phyloP scores from a whole-genome alignment of 2,329 filamentous ascomycete genomes.

The Dichotomopilus funicola region DNA sequence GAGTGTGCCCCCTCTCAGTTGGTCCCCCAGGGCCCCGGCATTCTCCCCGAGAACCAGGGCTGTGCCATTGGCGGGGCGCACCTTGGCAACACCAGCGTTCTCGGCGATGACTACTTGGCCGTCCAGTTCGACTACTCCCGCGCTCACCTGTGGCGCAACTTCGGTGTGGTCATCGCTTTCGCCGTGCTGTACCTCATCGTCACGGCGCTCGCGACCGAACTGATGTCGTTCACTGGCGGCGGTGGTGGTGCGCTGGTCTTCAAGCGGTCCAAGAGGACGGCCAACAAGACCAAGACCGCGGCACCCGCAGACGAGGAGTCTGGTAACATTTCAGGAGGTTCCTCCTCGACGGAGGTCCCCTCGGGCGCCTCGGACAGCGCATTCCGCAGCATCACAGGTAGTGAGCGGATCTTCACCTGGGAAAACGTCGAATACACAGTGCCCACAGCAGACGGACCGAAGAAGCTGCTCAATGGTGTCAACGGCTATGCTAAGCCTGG shows the following conservation, averaged over 20 bases:
- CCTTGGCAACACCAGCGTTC: slow-evolving; percentile 41
- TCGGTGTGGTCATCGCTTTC: slow-evolving; percentile 71
- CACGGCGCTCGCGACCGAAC: slow-evolving; percentile 64
- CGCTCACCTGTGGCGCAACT: slow-evolving; percentile 65
- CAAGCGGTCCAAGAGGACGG: slow-evolving; percentile 16
- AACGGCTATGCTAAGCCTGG: slow-evolving; percentile 76
- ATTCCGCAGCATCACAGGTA: slow-evolving; percentile 14
- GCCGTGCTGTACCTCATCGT: slow-evolving; percentile 66
- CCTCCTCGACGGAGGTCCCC: slow-evolving; percentile 15
- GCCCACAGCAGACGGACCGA: slow-evolving; percentile 35
- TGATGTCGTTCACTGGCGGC: slow-evolving; percentile 47
- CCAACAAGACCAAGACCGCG: slow-evolving; percentile 11
- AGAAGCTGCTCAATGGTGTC: slow-evolving; percentile 48
- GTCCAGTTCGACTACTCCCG: slow-evolving; percentile 48
- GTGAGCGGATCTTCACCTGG: slow-evolving; percentile 58
- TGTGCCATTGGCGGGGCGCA: slow-evolving; percentile 50
- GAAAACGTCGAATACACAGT: slow-evolving; percentile 65
- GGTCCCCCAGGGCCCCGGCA: slow-evolving; percentile 39
- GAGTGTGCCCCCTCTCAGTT: slow-evolving; percentile 38
- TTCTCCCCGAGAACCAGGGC: slow-evolving; percentile 40
- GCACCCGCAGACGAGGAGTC: slow-evolving; percentile 52
- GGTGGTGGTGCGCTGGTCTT: slow-evolving; percentile 34
- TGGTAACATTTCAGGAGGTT: slow-evolving; percentile 24
- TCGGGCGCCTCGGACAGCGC: slow-evolving; percentile 17
- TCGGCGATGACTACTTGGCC: slow-evolving; percentile 50